Percentiles rank a stretch among this genome's conserved stretches.
These are phyloP conservation scores for Friedmanniomyces simplex DNA, from an alignment of 495 filamentous ascomycete species.

Conservation along the genomic window DNA sequence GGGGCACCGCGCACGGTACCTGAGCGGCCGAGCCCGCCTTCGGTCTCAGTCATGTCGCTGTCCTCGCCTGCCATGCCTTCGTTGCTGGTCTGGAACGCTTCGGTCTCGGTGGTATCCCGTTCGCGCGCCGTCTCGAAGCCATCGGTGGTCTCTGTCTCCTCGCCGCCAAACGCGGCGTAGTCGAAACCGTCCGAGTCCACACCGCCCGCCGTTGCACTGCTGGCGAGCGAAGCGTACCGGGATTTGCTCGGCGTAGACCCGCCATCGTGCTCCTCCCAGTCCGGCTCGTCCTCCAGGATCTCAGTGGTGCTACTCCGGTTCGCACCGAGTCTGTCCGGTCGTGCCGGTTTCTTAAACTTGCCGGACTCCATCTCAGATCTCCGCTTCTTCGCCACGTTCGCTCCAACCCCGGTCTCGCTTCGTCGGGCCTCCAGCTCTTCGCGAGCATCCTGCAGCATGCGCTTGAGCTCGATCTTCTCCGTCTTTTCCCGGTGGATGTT, in stretches of 20 bases:
- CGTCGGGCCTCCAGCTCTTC: constrained; percentile 81
- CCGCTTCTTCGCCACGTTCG: constrained; percentile 46
- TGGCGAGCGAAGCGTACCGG: constrained; percentile 20
- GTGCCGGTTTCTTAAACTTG: constrained; percentile 60
- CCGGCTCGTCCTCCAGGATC: constrained; percentile 58
- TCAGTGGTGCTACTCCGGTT: constrained; percentile 66
- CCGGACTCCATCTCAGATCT: constrained; percentile 36
- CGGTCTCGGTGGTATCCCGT: constrained; percentile 62
- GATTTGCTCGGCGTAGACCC: constrained; percentile 41
- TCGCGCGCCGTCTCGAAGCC: not conserved
- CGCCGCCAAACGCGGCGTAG: constrained; percentile 5
- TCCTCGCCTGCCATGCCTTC: constrained; percentile 74
- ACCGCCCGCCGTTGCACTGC: constrained; percentile 36
- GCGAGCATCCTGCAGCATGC: constrained; percentile 89
- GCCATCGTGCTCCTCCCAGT: constrained; percentile 79
- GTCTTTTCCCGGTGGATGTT: constrained; percentile 96
- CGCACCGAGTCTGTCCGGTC: constrained; percentile 65
- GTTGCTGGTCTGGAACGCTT: constrained; percentile 83
- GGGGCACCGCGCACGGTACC: constrained; percentile 1
- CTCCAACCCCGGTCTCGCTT: constrained; percentile 40
- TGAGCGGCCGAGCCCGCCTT: constrained; percentile 16
- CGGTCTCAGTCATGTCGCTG: constrained; percentile 43
- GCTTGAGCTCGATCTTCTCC: constrained; percentile 88
- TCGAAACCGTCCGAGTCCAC: constrained; percentile 52
- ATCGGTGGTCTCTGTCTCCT: constrained; percentile 34